These are phyloP conservation scores for Oxalis stricta DNA, from an alignment of 441 rosid genomes.

Conservation along the genomic window DNA sequence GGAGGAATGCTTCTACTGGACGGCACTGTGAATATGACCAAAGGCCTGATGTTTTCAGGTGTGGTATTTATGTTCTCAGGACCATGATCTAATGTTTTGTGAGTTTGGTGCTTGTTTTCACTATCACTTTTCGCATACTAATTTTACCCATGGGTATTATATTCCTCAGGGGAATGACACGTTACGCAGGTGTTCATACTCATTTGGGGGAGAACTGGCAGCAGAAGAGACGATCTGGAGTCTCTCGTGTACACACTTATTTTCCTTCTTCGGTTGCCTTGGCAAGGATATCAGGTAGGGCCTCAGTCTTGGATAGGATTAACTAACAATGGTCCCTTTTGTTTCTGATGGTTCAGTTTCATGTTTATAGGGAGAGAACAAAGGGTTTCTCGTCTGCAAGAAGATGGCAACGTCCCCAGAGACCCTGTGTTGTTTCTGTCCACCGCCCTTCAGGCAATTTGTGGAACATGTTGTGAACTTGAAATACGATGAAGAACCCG, in stretches of 20 bases:
- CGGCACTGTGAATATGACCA: constrained; percentile 57
- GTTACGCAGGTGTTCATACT: constrained; percentile 64
- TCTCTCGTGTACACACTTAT: constrained; percentile 58
- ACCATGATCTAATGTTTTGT: no score
- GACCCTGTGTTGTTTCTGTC: constrained; percentile 40
- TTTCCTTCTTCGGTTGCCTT: constrained; percentile 58
- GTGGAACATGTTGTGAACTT: constrained; percentile 45
- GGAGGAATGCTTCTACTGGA: constrained; percentile 45
- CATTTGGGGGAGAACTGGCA: constrained; percentile 59
- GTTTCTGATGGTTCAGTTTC: not conserved
- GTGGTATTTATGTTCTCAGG: no score
- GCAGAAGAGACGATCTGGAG: constrained; percentile 67
- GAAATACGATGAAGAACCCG: constrained; percentile 56
- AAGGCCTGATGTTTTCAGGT: constrained; percentile 65
- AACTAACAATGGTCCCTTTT: not conserved
- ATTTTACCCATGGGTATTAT: not conserved
- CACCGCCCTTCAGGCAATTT: constrained; percentile 36
- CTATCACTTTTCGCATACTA: not conserved
- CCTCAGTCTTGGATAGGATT: not conserved
- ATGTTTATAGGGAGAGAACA: constrained; percentile 43
- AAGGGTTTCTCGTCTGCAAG: constrained; percentile 55
- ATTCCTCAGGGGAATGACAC: constrained; percentile 43
- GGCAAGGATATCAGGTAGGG: constrained; percentile 59
- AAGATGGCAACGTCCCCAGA: constrained; percentile 61
- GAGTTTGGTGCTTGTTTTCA: no score